These are phyloP conservation scores for Wickerhamomyces pijperi DNA, from an alignment of 805 yeast genomes.

Conservation along the genomic window DNA sequence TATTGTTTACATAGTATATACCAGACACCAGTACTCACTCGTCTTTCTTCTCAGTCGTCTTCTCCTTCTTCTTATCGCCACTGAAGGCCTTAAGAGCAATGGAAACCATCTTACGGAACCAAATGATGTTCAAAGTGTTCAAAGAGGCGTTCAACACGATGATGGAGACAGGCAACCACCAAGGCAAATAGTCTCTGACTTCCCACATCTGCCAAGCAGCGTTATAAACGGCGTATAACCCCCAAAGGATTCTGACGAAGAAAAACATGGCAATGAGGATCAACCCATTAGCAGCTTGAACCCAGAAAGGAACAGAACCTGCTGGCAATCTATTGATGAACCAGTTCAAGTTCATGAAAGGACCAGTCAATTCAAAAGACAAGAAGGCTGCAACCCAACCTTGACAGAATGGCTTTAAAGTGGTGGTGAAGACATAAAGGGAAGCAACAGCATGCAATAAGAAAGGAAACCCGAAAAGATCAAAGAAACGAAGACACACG, in stretches of 20 bases:
- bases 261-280: constrained; percentile 62
- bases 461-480: constrained; percentile 72
- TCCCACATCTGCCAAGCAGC: constrained; percentile 37
- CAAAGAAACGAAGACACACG: constrained; percentile 53
- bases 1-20: no score
- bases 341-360: constrained; percentile 93
- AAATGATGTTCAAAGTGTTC: constrained; percentile 58
- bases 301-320: constrained; percentile 43
- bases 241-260: constrained; percentile 75
- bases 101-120: constrained; percentile 82
- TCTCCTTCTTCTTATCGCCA: not conserved
- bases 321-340: constrained; percentile 69
- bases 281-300: constrained; percentile 61
- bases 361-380: constrained; percentile 81
- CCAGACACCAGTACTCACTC: no score
- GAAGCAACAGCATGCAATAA: constrained; percentile 79
- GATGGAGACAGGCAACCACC: constrained; percentile 35
- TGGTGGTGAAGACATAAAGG: constrained; percentile 52
- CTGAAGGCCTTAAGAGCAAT: constrained; percentile 34
- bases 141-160: constrained; percentile 51
- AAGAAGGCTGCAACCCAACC: constrained; percentile 78
- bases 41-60: not conserved
- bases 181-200: constrained; percentile 33
- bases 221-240: constrained; percentile 55
- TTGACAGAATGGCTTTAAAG: constrained; percentile 65